Conservation (phyloP, 805 yeast genomes). For the Candida methanosorbosa region DNA sequence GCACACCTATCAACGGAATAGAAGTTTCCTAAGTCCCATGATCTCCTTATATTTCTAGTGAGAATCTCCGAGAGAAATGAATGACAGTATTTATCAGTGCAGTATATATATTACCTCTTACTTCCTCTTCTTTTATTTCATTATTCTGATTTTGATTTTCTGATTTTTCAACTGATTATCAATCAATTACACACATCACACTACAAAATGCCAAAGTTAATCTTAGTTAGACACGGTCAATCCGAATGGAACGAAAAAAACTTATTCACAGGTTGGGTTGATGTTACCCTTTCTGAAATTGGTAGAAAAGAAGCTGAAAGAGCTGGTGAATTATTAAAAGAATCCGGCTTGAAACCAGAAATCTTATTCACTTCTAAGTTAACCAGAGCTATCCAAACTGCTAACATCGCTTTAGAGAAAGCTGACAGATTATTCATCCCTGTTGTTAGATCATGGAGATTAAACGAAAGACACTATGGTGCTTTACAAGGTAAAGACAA, state of each 20-base stretch:
- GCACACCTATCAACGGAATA: too few relatives aligned
- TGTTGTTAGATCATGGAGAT: slow-evolving; percentile 93
- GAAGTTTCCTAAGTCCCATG: too few relatives aligned
- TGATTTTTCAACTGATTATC: too few relatives aligned
- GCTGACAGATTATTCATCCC: slow-evolving; percentile 91
- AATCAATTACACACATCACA: background rate
- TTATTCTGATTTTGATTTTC: too few relatives aligned
- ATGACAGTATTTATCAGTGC: too few relatives aligned
- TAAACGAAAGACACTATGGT: slow-evolving; percentile 99
- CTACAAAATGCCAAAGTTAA: slow-evolving; percentile 45
- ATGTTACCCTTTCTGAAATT: slow-evolving; percentile 71
- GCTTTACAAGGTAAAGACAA: slow-evolving; percentile 98
- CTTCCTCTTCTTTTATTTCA: too few relatives aligned
- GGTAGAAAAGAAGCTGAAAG: slow-evolving; percentile 88
- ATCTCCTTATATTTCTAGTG: too few relatives aligned
- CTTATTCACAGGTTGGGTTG: slow-evolving; percentile 99
- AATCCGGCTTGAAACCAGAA: slow-evolving; percentile 79
- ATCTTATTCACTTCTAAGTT: slow-evolving; percentile 84
- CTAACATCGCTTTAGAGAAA: slow-evolving; percentile 82
- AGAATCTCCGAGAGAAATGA: too few relatives aligned
- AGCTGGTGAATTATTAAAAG: slow-evolving; percentile 89
- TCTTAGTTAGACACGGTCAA: slow-evolving; percentile 97
- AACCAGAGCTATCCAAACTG: slow-evolving; percentile 94
- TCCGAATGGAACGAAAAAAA: slow-evolving; percentile 98
- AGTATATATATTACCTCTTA: too few relatives aligned